phyloP scores from a whole-genome alignment of 2,329 filamentous ascomycete species.

The Calonectria montana region DNA sequence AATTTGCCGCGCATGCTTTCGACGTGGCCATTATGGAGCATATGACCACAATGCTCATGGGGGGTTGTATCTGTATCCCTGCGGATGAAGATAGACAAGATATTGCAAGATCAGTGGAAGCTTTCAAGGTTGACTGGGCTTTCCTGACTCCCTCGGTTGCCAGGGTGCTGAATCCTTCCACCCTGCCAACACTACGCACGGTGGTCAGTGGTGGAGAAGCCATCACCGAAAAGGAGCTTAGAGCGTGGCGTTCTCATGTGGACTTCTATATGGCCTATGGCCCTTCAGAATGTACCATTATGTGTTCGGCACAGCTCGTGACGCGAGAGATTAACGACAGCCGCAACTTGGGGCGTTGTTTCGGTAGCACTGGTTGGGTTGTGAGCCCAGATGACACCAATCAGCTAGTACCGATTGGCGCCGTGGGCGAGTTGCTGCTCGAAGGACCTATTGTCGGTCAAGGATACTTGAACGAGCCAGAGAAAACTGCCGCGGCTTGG shows the following conservation, averaged over 20 bases:
- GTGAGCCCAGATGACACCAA: slow-evolving; percentile 29
- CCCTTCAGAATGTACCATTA: not conserved
- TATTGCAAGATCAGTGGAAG: not conserved
- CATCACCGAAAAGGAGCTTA: not conserved
- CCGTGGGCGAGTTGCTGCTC: slow-evolving; percentile 42
- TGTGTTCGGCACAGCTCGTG: not conserved
- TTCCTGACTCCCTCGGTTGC: not conserved
- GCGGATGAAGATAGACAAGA: not conserved
- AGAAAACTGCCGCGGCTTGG: slow-evolving; percentile 42
- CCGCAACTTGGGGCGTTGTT: not conserved
- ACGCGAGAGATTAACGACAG: not conserved
- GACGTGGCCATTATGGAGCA: not conserved
- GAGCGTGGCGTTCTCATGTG: not conserved
- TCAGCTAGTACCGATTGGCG: slow-evolving; percentile 32
- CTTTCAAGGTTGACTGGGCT: not conserved
- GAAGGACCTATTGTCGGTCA: slow-evolving; percentile 40
- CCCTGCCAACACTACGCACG: not conserved
- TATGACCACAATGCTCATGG: not conserved
- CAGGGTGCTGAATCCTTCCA: not conserved
- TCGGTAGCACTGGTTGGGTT: slow-evolving; percentile 31
- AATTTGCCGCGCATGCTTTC: not conserved
- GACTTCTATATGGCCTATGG: not conserved
- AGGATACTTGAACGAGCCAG: slow-evolving; percentile 36
- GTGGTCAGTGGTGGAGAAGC: not conserved
- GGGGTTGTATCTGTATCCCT: not conserved